Base-by-base conservation (phyloP, 768 basidiomycete genomes). In the Panaeolus papilionaceus region DNA sequence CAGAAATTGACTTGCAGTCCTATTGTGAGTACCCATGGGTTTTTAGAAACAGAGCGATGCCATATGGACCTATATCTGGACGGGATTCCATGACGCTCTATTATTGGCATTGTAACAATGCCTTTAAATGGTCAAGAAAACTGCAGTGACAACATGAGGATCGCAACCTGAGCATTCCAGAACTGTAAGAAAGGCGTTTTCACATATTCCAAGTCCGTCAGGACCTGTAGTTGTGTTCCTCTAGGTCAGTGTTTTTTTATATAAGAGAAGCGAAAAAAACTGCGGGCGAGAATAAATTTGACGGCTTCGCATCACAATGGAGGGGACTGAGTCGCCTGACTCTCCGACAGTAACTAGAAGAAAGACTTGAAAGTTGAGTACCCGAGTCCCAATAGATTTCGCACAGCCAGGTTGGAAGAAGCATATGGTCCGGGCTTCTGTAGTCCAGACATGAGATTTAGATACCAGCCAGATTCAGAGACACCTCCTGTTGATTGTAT, bases 101-200 rank as follows among this genome's bases (percentile, higher is more conserved):
- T 47, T 47, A 47, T 47, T 47, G 18, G 45, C 45, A 16, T 20
- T 40, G 39, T 1, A 47, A 5, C 3, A 33, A 33, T 33, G 33
- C 33, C 33, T 47, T 47, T 8, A 47, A 20, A 16, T 0, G 39
- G 39, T 40, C 47, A 51, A 26, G 12, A 23, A 23, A 20, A 26
- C n/a, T 51, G 47, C 47, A 51, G 47, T 51, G n/a, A 51, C 26
- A 51, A 23, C 47, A 51, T 7, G 47, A 51, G 47, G 47, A 51
- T 51, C n/a, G 47, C 47, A 51, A 51, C 26, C 18, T 18, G n/a
- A 23, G 8, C 4, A 10, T 33, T 14, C 54, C 16, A n/a, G 26
- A 16, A 33, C 37, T 12, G 4, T 28, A 12, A 14, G 3, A 33
- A 18, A 1, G 33, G 14, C 37, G 1, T 58, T 18, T 8, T 1